Evolutionary conservation across 2,329 filamentous ascomycete genomes (phyloP).

Genomic region (Sporothrix pallida): DNA sequence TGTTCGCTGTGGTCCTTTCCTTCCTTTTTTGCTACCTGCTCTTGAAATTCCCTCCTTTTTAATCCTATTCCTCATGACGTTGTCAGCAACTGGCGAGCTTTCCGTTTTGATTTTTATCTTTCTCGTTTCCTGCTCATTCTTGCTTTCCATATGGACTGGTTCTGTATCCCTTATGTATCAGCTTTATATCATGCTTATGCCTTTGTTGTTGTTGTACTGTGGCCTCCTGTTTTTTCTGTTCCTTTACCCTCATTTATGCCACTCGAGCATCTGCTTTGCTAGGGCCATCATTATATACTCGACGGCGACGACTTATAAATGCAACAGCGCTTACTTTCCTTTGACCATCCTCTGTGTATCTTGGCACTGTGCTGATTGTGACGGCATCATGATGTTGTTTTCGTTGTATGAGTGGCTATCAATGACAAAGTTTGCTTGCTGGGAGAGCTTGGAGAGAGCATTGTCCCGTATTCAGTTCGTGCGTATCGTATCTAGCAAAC

Average conservation of each 20-base stretch:
- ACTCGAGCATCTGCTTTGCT: not conserved
- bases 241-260: not conserved
- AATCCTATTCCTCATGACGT: not conserved
- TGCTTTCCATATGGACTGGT: slow-evolving; percentile 22
- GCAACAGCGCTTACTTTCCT: not conserved
- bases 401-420: no score
- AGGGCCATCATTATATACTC: not conserved
- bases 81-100: slow-evolving; percentile 20
- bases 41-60: not conserved
- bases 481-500: no score
- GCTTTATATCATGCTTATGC: slow-evolving; percentile 19
- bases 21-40: not conserved
- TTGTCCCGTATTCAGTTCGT: not conserved
- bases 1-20: not conserved
- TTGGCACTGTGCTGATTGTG: not conserved
- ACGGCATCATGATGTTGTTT: no score
- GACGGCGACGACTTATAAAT: slow-evolving; percentile 1
- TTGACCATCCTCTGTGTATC: no score
- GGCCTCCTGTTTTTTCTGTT: not conserved
- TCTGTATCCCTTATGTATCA: slow-evolving; percentile 17
- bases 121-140: not conserved
- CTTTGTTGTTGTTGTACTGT: not conserved
- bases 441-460: not conserved
- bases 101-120: not conserved
- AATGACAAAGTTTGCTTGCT: no score